phyloP scores from a whole-genome alignment of 495 filamentous ascomycete species.

The Podospora pseudopauciseta region DNA sequence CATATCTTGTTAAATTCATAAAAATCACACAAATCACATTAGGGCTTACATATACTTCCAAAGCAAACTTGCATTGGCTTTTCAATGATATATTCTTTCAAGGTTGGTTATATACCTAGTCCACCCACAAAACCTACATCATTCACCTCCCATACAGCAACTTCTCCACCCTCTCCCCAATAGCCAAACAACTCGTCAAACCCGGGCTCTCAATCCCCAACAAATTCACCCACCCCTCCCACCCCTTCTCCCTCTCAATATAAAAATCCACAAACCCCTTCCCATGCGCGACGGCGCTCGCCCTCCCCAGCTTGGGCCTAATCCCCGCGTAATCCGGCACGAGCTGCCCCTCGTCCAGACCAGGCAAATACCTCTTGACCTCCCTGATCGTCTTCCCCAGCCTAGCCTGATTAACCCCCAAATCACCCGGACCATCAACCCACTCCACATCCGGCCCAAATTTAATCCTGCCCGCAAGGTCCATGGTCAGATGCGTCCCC shows the following conservation, averaged over 20 bases:
- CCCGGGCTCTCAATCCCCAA: constrained; percentile 94
- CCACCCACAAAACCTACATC: too few species aligned
- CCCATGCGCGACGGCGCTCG: constrained; percentile 53
- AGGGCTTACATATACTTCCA: too few species aligned
- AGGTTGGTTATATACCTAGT: too few species aligned
- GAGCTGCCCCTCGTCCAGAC: constrained; percentile 62
- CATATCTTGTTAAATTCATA: too few species aligned
- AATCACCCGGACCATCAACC: constrained; percentile 52
- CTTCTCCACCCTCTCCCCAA: constrained; percentile 75
- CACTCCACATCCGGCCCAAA: constrained; percentile 97
- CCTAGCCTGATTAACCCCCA: constrained; percentile 51
- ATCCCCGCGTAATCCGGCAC: constrained; percentile 85
- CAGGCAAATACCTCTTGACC: constrained; percentile 76
- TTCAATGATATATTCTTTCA: too few species aligned
- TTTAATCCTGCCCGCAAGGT: constrained; percentile 77
- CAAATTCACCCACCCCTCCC: constrained; percentile 83
- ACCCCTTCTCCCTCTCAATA: constrained; percentile 77
- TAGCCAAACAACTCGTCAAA: constrained; percentile 83
- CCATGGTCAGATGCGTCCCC: constrained; percentile 90
- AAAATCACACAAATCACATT: too few species aligned
- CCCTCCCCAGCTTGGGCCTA: constrained; percentile 73
- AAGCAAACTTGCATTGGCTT: too few species aligned
- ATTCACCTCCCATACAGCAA: constrained; percentile 56
- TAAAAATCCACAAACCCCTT: constrained; percentile 79
- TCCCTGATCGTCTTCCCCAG: constrained; percentile 65